A percentile compares a stretch with the other conserved stretches of the same genome.
Conservation (phyloP, 2,329 filamentous ascomycete species). For the Myrmaecium sp. region DNA sequence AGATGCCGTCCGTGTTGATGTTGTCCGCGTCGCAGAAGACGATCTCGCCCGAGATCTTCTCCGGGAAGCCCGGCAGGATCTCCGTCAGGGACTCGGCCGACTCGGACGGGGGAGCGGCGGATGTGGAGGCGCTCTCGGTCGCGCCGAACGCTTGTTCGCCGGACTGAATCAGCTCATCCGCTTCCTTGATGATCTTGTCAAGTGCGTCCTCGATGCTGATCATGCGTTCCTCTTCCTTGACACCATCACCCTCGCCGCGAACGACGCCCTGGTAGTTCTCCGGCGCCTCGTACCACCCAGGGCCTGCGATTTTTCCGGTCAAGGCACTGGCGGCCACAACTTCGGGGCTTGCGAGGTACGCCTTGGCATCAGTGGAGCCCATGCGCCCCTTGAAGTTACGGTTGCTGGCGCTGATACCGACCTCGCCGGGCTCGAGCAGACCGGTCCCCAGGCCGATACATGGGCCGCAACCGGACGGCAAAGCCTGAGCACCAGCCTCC, state of each 20-base stretch:
- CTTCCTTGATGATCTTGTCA: slow-evolving; percentile 51
- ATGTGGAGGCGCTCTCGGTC: slow-evolving; percentile 16
- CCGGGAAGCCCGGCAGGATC: slow-evolving; percentile 72
- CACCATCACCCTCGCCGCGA: slow-evolving; percentile 54
- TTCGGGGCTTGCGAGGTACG: slow-evolving; percentile 78
- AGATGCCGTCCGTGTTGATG: slow-evolving; percentile 85
- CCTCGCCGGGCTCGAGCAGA: slow-evolving; percentile 67
- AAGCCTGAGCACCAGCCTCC: slow-evolving; percentile 56
- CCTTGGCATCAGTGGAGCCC: slow-evolving; percentile 62
- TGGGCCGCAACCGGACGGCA: slow-evolving; percentile 61
- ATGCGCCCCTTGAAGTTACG: slow-evolving; percentile 86
- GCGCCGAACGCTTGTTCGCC: slow-evolving; percentile 31
- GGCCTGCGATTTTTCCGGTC: slow-evolving; percentile 52
- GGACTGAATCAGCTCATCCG: slow-evolving; percentile 43
- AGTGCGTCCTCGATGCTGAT: slow-evolving; percentile 52
- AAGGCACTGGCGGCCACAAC: slow-evolving; percentile 83
- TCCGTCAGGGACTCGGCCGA: slow-evolving; percentile 37
- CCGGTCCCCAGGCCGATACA: slow-evolving; percentile 78
- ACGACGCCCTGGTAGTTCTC: slow-evolving; percentile 50
- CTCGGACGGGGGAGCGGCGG: slow-evolving; percentile 13
- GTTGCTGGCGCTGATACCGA: slow-evolving; percentile 70
- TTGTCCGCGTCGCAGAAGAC: slow-evolving; percentile 76
- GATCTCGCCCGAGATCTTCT: slow-evolving; percentile 69
- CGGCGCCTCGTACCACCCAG: slow-evolving; percentile 61
- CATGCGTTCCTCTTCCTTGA: slow-evolving; percentile 45